phyloP scores from a whole-genome alignment of 345 rosid species.

The Erodium maritimum region DNA sequence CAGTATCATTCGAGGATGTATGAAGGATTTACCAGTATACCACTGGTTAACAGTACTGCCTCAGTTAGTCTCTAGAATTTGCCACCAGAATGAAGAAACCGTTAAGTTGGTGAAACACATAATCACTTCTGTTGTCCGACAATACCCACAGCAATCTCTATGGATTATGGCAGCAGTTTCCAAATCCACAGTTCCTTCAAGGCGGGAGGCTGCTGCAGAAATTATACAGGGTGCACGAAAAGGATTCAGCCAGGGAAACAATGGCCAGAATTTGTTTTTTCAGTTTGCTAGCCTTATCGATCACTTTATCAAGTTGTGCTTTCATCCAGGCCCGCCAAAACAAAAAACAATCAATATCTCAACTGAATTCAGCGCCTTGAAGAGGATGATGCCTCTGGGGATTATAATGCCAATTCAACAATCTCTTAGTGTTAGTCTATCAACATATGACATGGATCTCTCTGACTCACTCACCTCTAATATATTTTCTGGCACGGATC shows the following conservation, averaged over 20 bases:
- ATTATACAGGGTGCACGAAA: slow-evolving; percentile 84
- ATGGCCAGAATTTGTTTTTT: slow-evolving; percentile 59
- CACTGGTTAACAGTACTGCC: slow-evolving; percentile 94
- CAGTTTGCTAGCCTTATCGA: slow-evolving; percentile 88
- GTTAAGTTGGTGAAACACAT: slow-evolving; percentile 69
- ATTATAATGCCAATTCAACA: slow-evolving; percentile 88
- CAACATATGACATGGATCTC: slow-evolving; percentile 40
- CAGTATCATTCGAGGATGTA: slow-evolving; percentile 81
- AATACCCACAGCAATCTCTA: slow-evolving; percentile 88
- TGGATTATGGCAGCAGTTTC: slow-evolving; percentile 98
- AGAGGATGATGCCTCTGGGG: slow-evolving; percentile 93
- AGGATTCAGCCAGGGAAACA: slow-evolving; percentile 58
- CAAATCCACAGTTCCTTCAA: slow-evolving; percentile 86
- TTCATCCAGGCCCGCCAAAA: slow-evolving; percentile 79
- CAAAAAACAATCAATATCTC: slow-evolving; percentile 69
- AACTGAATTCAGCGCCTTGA: slow-evolving; percentile 92
- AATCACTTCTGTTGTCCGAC: slow-evolving; percentile 70
- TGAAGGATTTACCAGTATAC: slow-evolving; percentile 91
- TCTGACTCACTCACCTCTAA: slow-evolving; percentile 39
- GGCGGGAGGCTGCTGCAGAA: slow-evolving; percentile 88
- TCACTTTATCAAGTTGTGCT: slow-evolving; percentile 80
- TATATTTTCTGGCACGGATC: slow-evolving; percentile 64
- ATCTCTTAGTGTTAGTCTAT: slow-evolving; percentile 79
- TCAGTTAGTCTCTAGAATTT: slow-evolving; percentile 92
- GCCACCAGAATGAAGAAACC: slow-evolving; percentile 85